Evolutionary conservation across 2,329 filamentous ascomycete genomes (phyloP).

Genomic region (Aspergillus unguis): DNA sequence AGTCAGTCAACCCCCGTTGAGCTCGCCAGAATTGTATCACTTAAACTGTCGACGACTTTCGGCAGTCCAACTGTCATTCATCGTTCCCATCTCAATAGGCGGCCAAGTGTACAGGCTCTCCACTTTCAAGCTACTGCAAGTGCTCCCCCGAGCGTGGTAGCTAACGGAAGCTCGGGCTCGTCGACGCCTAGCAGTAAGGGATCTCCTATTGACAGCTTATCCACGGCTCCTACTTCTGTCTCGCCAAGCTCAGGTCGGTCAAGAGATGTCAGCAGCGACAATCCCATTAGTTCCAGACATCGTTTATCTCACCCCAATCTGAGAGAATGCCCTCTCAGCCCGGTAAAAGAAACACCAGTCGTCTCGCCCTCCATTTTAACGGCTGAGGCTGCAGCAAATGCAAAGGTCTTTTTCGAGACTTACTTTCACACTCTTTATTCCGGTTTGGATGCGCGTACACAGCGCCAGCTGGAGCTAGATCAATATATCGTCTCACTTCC

Average conservation of each 20-base stretch:
- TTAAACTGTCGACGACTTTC: constrained; percentile 39
- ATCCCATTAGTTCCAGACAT: constrained; percentile 1
- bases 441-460: constrained; percentile 55
- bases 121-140: constrained; percentile 14
- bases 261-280: constrained; percentile 7
- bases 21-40: constrained; percentile 34
- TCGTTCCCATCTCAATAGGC: constrained; percentile 32
- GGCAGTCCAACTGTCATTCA: constrained; percentile 41
- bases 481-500: constrained; percentile 58
- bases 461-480: constrained; percentile 63
- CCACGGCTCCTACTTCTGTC: constrained; percentile 36
- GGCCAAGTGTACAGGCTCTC: constrained; percentile 30
- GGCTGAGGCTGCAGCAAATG: constrained; percentile 72
- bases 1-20: constrained; percentile 28
- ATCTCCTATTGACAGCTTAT: constrained; percentile 30
- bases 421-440: constrained; percentile 71
- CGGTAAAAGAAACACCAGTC: constrained; percentile 15
- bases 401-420: constrained; percentile 83
- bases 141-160: constrained; percentile 22
- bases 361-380: constrained; percentile 49
- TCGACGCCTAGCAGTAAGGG: constrained; percentile 31
- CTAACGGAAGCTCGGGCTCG: constrained; percentile 33
- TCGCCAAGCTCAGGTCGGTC: constrained; percentile 14
- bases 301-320: constrained; percentile 1
- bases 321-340: constrained; percentile 2